Percentiles rank a stretch among this genome's conserved stretches.
phyloP scores from a whole-genome alignment of 2,329 filamentous ascomycete species.

The Aquanectria penicillioides region DNA sequence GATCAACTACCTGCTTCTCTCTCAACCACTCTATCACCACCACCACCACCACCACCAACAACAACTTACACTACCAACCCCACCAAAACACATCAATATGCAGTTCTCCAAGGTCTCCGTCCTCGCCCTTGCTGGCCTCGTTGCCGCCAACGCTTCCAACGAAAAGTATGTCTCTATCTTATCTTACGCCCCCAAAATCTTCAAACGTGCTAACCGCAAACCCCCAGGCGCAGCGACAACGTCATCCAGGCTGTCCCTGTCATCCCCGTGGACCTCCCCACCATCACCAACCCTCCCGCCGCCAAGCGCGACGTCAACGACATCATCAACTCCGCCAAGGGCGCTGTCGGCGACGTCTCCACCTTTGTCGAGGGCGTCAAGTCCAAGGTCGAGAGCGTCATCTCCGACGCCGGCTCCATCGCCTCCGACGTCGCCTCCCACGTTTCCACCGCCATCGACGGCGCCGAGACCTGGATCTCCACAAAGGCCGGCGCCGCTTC shows the following conservation, averaged over 20 bases:
- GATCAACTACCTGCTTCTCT: not conserved
- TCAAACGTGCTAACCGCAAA: conserved; percentile 5
- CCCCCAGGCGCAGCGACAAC: not conserved
- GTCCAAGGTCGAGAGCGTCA: conserved; percentile 15
- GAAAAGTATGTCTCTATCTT: conserved; percentile 13
- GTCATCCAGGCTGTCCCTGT: not conserved
- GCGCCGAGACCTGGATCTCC: conserved; percentile 16
- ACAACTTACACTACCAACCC: not conserved
- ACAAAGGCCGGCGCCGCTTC: conserved; percentile 23
- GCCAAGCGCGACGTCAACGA: conserved; percentile 32
- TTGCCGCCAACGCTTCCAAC: conserved; percentile 21
- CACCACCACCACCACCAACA: not conserved
- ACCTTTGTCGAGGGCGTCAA: conserved; percentile 20
- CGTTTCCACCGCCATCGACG: conserved; percentile 8
- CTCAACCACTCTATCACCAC: not conserved
- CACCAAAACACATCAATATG: conserved; percentile 26
- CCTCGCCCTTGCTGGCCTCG: conserved; percentile 29
- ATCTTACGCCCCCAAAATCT: not conserved
- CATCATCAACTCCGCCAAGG: conserved; percentile 18
- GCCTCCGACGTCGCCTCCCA: conserved; percentile 4
- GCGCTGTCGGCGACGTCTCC: conserved; percentile 9
- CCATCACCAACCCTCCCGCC: conserved; percentile 27
- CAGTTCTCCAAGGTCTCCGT: conserved; percentile 37
- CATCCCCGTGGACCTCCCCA: conserved; percentile 8
- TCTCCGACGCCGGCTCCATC: conserved; percentile 1